Evolutionary conservation across 2,329 filamentous ascomycete species (phyloP).

Genomic region (Aspergillus eucalypticola): DNA sequence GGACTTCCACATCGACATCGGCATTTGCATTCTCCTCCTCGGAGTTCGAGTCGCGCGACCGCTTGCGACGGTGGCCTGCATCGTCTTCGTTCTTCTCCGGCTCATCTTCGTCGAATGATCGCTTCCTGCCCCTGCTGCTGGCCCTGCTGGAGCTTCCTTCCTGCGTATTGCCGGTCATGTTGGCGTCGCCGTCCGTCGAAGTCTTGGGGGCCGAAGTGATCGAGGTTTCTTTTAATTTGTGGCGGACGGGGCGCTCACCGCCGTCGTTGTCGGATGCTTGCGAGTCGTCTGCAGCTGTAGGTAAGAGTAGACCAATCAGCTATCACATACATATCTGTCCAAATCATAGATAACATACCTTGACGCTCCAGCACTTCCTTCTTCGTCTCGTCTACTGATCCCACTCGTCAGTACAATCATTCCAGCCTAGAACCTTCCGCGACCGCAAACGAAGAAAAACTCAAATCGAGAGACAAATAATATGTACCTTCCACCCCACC

Average conservation of each 20-base stretch:
- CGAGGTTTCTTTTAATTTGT: constrained; percentile 63
- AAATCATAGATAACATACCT: neutral
- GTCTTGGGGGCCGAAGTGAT: constrained; percentile 47
- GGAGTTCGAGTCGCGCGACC: constrained; percentile 46
- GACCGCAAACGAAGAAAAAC: neutral
- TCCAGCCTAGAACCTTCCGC: neutral
- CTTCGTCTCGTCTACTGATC: neutral
- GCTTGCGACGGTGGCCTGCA: constrained; percentile 40
- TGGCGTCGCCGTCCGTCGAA: constrained; percentile 15
- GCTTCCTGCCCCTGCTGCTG: constrained; percentile 34
- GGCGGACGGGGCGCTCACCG: constrained; percentile 59
- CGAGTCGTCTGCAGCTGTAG: constrained; percentile 27
- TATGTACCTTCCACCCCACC: constrained; percentile 17
- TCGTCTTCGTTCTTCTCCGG: constrained; percentile 30
- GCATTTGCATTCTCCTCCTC: constrained; percentile 23
- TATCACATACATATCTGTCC: too few species aligned
- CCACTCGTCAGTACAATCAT: neutral
- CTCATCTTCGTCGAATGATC: constrained; percentile 38
- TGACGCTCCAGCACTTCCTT: neutral
- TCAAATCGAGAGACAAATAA: neutral
- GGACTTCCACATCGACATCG: neutral
- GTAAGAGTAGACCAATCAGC: neutral
- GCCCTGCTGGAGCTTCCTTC: constrained; percentile 20
- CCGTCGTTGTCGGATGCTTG: constrained; percentile 41
- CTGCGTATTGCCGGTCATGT: constrained; percentile 9